Percentiles rank a stretch among this genome's conserved stretches.
These are phyloP conservation scores for Trichophyton verrucosum DNA, from an alignment of 2,329 filamentous ascomycete species.

Conservation along the genomic window DNA sequence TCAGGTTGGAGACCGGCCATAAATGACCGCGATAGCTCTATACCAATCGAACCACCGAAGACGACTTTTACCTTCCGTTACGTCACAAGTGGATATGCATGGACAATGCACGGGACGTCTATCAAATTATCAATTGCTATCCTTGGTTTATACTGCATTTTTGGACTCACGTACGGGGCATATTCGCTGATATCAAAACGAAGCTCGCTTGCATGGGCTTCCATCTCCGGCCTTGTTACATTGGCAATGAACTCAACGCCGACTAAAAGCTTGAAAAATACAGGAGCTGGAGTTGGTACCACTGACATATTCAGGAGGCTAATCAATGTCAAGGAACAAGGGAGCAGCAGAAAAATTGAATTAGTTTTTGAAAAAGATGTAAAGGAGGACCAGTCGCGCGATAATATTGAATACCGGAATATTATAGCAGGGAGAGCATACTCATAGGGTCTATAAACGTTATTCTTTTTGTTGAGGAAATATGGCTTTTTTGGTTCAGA, in stretches of 20 bases:
- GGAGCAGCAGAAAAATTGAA: too few relatives aligned
- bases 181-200: background rate
- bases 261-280: constrained; percentile 6
- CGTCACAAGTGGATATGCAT: too few relatives aligned
- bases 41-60: too few relatives aligned
- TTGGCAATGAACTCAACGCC: constrained; percentile 11
- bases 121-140: background rate
- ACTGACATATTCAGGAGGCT: too few relatives aligned
- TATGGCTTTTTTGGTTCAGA: too few relatives aligned
- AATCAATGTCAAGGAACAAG: too few relatives aligned
- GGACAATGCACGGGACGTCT: too few relatives aligned
- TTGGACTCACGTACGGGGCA: background rate
- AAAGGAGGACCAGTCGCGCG: background rate
- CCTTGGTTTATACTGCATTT: background rate
- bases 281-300: background rate
- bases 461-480: background rate
- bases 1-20: too few relatives aligned
- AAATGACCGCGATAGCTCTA: too few relatives aligned
- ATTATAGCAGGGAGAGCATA: background rate
- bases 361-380: background rate
- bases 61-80: too few relatives aligned
- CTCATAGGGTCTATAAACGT: background rate
- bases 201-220: constrained; percentile 4
- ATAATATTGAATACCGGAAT: background rate
- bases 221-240: constrained; percentile 5